phyloP scores from a whole-genome alignment of 2,329 filamentous ascomycete species.

The Alternaria triticina region DNA sequence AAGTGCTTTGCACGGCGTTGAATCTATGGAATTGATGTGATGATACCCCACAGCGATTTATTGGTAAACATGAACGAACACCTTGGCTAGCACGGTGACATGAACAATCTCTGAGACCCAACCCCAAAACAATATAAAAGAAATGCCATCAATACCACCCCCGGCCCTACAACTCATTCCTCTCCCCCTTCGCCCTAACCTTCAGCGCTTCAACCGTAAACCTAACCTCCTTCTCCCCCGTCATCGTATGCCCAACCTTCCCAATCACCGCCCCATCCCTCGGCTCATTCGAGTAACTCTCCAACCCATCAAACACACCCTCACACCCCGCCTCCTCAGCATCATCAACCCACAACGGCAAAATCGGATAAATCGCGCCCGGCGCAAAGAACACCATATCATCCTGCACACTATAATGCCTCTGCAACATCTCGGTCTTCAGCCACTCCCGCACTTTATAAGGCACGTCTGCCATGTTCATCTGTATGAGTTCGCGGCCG shows the following conservation, averaged over 20 bases:
- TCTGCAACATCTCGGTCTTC: conserved; percentile 52
- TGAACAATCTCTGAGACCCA: neutral
- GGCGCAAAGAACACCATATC: conserved; percentile 61
- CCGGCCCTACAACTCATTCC: conserved; percentile 43
- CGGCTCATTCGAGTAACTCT: conserved; percentile 37
- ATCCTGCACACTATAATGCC: conserved; percentile 50
- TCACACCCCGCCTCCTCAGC: conserved; percentile 50
- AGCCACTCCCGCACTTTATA: conserved; percentile 55
- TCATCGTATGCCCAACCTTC: conserved; percentile 30
- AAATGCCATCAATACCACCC: too few relatives aligned
- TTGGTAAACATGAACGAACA: neutral
- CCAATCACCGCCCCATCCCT: conserved; percentile 41
- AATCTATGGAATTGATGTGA: neutral
- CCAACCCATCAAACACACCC: conserved; percentile 43
- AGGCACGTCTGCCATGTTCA: conserved; percentile 56
- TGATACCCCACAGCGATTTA: neutral
- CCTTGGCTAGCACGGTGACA: neutral
- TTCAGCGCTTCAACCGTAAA: conserved; percentile 41
- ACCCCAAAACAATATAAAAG: neutral
- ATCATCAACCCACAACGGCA: conserved; percentile 59
- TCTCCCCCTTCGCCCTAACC: conserved; percentile 22
- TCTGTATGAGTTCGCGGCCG: conserved; percentile 56
- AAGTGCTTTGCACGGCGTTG: neutral
- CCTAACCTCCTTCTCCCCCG: conserved; percentile 36
- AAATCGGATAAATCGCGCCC: conserved; percentile 57